Evolutionary conservation across 371 early-diverging fungal genomes (phyloP).

Genomic region (Vairimorpha ceranae): DNA sequence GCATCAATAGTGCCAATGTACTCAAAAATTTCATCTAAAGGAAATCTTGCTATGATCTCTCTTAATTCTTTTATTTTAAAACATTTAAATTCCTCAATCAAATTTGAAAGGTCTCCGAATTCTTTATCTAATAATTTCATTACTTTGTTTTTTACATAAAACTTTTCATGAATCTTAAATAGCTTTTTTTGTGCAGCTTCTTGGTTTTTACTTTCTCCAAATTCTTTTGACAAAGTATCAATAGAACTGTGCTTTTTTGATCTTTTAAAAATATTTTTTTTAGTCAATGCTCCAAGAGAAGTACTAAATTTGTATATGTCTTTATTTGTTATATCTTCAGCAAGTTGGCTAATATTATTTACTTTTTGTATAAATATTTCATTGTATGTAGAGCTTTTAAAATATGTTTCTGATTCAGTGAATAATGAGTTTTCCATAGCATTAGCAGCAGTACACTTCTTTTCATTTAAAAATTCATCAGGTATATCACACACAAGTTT

Average conservation of each 20-base stretch:
- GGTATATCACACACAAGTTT: not conserved
- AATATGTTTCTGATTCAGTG: not conserved
- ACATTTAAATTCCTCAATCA: conserved; percentile 1
- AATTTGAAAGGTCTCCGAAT: not conserved
- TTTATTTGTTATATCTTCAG: not conserved
- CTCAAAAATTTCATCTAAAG: not conserved
- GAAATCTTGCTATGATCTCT: not conserved
- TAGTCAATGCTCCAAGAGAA: not conserved
- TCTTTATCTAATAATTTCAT: not conserved
- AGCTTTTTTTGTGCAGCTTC: not conserved
- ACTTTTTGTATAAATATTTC: not conserved
- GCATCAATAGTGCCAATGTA: not conserved
- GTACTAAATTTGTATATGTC: not conserved
- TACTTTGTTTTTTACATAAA: not conserved
- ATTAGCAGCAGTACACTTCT: not conserved
- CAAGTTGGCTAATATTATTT: not conserved
- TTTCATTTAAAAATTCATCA: not conserved
- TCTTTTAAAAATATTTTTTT: not conserved
- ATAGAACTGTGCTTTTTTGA: not conserved
- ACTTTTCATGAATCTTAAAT: not conserved
- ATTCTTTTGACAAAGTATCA: not conserved
- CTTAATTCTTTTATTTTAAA: not conserved
- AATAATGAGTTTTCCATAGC: not conserved
- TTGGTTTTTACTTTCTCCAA: not conserved
- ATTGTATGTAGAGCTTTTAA: not conserved